These are phyloP conservation scores for Parathielavia appendiculata DNA, from an alignment of 495 filamentous ascomycete genomes.

Conservation along the genomic window DNA sequence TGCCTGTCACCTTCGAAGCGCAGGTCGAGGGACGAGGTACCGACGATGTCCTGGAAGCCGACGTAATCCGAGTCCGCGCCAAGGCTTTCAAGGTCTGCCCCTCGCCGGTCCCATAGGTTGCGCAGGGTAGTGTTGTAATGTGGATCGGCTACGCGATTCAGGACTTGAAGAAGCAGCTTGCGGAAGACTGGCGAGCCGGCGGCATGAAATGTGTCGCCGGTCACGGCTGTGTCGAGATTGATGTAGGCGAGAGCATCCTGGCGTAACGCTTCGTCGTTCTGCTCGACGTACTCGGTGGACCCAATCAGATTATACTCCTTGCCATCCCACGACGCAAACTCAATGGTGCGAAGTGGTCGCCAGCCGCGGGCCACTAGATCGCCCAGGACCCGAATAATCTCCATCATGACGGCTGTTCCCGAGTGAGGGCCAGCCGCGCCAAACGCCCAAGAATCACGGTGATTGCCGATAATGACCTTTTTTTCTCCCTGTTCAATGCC, in stretches of 20 bases:
- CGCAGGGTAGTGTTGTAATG: slow-evolving; percentile 65
- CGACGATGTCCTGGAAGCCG: slow-evolving; percentile 90
- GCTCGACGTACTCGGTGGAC: slow-evolving; percentile 92
- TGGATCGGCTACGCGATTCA: slow-evolving; percentile 71
- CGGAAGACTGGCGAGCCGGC: slow-evolving; percentile 73
- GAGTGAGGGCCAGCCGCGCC: slow-evolving; percentile 81
- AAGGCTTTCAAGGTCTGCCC: slow-evolving; percentile 60
- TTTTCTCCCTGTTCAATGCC: slow-evolving; percentile 82
- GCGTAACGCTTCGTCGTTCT: slow-evolving; percentile 72
- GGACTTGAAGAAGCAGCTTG: slow-evolving; percentile 61
- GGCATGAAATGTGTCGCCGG: slow-evolving; percentile 67
- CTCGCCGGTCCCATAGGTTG: slow-evolving; percentile 66
- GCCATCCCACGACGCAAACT: slow-evolving; percentile 93
- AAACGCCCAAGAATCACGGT: slow-evolving; percentile 90
- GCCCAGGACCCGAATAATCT: slow-evolving; percentile 78
- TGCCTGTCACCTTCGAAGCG: slow-evolving; percentile 63
- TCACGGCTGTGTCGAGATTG: slow-evolving; percentile 84
- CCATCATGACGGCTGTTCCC: slow-evolving; percentile 86
- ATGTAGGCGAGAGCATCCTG: slow-evolving; percentile 76
- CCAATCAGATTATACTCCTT: slow-evolving; percentile 92
- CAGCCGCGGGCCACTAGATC: slow-evolving; percentile 70
- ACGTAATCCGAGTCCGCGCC: slow-evolving; percentile 85
- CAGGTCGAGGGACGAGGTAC: slow-evolving; percentile 83
- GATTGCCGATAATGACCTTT: slow-evolving; percentile 85
- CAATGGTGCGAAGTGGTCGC: slow-evolving; percentile 86